phyloP scores from a whole-genome alignment of 129 eudicot genomes.

The Chrysanthemum lavandulifolium region DNA sequence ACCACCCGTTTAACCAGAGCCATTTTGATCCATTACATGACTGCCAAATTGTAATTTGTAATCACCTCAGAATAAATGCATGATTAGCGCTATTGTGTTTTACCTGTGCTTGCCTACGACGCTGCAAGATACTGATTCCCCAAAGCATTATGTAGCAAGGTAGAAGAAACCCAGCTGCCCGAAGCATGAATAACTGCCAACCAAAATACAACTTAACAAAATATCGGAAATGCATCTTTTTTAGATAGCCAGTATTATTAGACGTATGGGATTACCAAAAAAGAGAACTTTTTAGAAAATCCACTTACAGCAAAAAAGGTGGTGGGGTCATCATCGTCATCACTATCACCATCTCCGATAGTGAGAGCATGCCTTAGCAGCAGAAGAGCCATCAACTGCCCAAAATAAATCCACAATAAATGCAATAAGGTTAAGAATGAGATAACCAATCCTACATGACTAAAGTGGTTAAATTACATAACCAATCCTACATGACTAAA shows the following conservation, averaged over 20 bases:
- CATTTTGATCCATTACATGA: too few species aligned
- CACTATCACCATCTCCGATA: slow-evolving; percentile 58
- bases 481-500: background rate
- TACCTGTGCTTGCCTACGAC: slow-evolving; percentile 82
- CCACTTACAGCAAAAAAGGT: slow-evolving; percentile 66
- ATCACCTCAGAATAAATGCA: too few species aligned
- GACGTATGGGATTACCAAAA: background rate
- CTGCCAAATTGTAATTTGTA: too few species aligned
- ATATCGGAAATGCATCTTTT: background rate
- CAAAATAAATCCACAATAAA: background rate
- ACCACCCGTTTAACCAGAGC: too few species aligned
- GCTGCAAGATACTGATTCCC: slow-evolving; percentile 77
- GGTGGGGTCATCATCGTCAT: slow-evolving; percentile 60
- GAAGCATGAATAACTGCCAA: slow-evolving; percentile 68
- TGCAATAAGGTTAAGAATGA: background rate
- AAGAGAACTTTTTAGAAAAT: background rate
- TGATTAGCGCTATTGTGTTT: background rate
- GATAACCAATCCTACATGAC: background rate
- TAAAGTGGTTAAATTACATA: background rate
- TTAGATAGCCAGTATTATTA: background rate
- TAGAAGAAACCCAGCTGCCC: slow-evolving; percentile 86
- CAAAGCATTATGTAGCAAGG: slow-evolving; percentile 88
- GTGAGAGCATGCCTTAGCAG: slow-evolving; percentile 72
- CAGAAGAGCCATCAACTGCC: slow-evolving; percentile 78
- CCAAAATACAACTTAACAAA: slow-evolving; percentile 12